Evolutionary conservation across 2,329 filamentous ascomycete genomes (phyloP).

Genomic region (Verticillium tricorpus): DNA sequence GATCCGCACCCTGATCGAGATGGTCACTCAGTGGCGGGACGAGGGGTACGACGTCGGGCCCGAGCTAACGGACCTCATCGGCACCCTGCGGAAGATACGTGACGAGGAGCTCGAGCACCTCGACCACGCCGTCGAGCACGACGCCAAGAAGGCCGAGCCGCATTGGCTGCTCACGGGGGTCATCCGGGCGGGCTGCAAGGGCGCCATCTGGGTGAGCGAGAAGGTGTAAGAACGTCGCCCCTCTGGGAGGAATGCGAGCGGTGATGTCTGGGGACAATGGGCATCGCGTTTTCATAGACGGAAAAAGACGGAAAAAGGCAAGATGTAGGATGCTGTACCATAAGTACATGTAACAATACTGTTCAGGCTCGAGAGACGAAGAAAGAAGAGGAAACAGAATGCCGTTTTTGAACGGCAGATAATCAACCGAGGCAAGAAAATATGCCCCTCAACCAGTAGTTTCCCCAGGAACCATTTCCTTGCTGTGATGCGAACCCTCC

Average conservation of each 20-base stretch:
- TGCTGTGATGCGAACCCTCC: background rate
- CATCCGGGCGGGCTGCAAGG: slow-evolving; percentile 84
- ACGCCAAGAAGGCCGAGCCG: slow-evolving; percentile 83
- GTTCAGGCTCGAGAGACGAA: background rate
- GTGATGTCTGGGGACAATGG: background rate
- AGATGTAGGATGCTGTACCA: slow-evolving; percentile 1
- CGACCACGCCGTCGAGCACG: slow-evolving; percentile 90
- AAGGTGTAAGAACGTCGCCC: slow-evolving; percentile 43
- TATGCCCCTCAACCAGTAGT: background rate
- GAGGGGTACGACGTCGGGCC: slow-evolving; percentile 75
- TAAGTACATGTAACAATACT: background rate
- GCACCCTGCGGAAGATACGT: slow-evolving; percentile 74
- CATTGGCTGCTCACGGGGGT: slow-evolving; percentile 85
- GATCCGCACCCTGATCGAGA: slow-evolving; percentile 75
- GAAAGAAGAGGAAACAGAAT: background rate
- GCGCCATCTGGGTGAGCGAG: slow-evolving; percentile 90
- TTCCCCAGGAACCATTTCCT: background rate
- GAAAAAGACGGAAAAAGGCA: background rate
- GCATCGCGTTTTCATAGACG: background rate
- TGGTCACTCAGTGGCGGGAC: slow-evolving; percentile 70
- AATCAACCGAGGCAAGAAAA: background rate
- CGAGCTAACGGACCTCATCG: slow-evolving; percentile 69
- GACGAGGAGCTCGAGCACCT: slow-evolving; percentile 97
- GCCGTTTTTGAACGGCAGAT: background rate
- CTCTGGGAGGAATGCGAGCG: background rate